Evolutionary conservation across 1,284 basidiomycete genomes (phyloP), one percentile per base, ranked within the genome.

Genomic region (Microstroma glucosiphilum): DNA sequence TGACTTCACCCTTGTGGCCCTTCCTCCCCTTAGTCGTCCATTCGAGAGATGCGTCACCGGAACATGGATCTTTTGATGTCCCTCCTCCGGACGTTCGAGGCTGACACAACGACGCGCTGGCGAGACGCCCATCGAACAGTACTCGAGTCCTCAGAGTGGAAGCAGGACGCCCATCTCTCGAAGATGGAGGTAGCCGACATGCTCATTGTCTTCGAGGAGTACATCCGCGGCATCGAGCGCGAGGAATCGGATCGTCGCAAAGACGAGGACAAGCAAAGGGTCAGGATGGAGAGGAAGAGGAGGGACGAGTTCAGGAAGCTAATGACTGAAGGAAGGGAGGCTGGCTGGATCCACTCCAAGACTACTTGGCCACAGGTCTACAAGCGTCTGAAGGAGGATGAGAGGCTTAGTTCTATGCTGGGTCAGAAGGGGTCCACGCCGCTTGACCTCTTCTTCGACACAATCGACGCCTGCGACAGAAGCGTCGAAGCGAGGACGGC

Each of bases 401-500:
- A 84, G 53, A 86, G 91, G n/a, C 96, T 96, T 80, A 82, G 87
- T 40, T 83, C 85, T 63, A 85, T 96, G 77, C 86, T 96, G 6
- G 93, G 92, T 1, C 89, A 89, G 74, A 89, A 91, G 3, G 96
- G 96, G 15, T 94, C 91, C 1, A 91, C 89, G 67, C 92, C 94
- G 0, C 83, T 98, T 48, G 94, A 98, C 69, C 84, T 98, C 11
- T 98, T 96, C 81, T 96, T 91, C 90, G 94, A 98, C 78, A 79
- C 85, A 4, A 88, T 96, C 48, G 94, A 98, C 80, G 84, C 84
- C 46, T 83, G 96, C 2, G 91, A 92, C 71, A 88, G 91, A 72
- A 85, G 87, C 68, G 84, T 96, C 12, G 92, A 94, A 67, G 83
- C 84, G 25, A 89, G 89, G 71, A 86, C 90, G 25, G 82, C 82